A percentile compares a stretch with the other conserved stretches of the same genome.
Evolutionary conservation across 768 basidiomycete species (phyloP).

Genomic region (Rhodotorula paludigena): DNA sequence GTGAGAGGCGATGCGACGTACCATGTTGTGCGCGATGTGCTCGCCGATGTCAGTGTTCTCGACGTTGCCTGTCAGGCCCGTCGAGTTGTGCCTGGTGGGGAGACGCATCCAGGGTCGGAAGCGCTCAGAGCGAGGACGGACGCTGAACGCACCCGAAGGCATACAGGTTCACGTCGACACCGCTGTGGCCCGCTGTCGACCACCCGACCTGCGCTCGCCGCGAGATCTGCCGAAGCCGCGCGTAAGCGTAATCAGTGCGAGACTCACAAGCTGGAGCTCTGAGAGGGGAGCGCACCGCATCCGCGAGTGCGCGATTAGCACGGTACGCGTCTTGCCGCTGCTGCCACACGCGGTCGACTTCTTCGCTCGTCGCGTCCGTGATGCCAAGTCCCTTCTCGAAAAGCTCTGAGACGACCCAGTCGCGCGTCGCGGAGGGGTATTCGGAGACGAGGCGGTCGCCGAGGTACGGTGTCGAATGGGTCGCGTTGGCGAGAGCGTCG

Average conservation of each 20-base stretch:
- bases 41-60: conserved; percentile 43
- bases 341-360: conserved; percentile 31
- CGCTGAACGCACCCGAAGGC: conserved; percentile 30
- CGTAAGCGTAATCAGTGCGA: too few species aligned
- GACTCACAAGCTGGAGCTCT: neutral
- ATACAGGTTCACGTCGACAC: conserved; percentile 43
- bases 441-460: conserved; percentile 22
- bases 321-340: conserved; percentile 15
- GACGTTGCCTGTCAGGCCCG: conserved; percentile 35
- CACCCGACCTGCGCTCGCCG: conserved; percentile 43
- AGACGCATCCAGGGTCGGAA: conserved; percentile 13
- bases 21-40: conserved; percentile 40
- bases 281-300: conserved; percentile 16
- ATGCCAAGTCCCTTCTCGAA: conserved; percentile 41
- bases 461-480: conserved; percentile 35
- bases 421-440: conserved; percentile 20
- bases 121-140: neutral
- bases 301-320: conserved; percentile 33
- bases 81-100: conserved; percentile 26
- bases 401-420: conserved; percentile 31
- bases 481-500: conserved; percentile 40
- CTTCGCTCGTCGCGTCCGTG: conserved; percentile 28
- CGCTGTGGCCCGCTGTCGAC: conserved; percentile 42
- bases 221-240: conserved; percentile 18
- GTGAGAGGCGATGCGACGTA: neutral